phyloP scores from a whole-genome alignment of 2,329 filamentous ascomycete species.

The Cladophialophora chaetospira region DNA sequence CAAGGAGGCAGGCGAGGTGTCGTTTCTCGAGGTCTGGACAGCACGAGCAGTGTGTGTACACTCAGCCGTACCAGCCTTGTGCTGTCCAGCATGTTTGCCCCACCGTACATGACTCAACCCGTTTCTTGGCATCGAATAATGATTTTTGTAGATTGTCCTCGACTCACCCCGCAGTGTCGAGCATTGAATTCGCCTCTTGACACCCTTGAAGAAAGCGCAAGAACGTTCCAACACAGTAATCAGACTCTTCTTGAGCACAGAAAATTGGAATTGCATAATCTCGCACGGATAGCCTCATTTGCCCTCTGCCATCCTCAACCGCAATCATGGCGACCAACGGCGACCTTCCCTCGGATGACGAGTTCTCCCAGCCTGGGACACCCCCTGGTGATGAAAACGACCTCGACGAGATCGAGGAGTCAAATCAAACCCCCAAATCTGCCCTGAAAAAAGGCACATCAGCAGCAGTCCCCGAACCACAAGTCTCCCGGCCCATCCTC shows the following conservation, averaged over 20 bases:
- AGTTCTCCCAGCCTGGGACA: conserved; percentile 56
- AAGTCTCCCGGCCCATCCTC: conserved; percentile 64
- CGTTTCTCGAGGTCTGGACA: no score
- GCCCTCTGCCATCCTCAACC: neutral
- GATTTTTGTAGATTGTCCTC: neutral
- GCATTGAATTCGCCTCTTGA: neutral
- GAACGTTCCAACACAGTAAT: neutral
- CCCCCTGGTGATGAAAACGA: conserved; percentile 50
- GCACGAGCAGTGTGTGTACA: no score
- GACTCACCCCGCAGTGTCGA: neutral
- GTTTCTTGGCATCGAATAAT: conserved; percentile 41
- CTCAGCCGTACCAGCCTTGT: no score
- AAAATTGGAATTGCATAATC: neutral
- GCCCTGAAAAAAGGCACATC: conserved; percentile 75
- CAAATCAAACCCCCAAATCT: conserved; percentile 72
- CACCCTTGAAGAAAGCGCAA: neutral
- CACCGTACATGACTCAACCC: neutral
- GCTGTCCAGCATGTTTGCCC: no score
- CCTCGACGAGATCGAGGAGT: conserved; percentile 60
- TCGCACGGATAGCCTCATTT: neutral
- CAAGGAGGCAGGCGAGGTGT: no score
- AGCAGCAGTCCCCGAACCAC: conserved; percentile 52
- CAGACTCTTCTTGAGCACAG: neutral
- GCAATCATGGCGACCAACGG: conserved; percentile 37
- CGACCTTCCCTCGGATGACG: conserved; percentile 47